phyloP scores from a whole-genome alignment of 2,329 filamentous ascomycete species.

The Gyromitra esculenta region DNA sequence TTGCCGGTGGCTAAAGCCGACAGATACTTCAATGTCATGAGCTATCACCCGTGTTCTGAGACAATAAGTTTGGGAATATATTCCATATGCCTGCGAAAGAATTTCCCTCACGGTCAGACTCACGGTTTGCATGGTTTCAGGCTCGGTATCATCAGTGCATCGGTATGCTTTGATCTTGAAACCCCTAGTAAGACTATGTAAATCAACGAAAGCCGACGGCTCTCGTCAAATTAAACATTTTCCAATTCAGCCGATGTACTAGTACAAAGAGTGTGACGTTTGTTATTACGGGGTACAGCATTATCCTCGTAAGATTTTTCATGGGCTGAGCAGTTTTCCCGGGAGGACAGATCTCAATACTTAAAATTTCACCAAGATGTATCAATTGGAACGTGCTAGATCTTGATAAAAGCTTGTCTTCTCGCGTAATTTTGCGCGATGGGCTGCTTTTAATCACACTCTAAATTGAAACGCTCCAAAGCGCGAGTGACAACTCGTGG shows the following conservation, averaged over 20 bases:
- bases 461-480: too few relatives aligned
- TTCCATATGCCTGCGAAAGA: background rate
- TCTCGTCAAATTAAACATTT: background rate
- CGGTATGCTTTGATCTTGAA: too few relatives aligned
- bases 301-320: background rate
- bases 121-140: background rate
- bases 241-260: background rate
- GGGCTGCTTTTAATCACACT: too few relatives aligned
- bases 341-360: background rate
- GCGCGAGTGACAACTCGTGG: background rate
- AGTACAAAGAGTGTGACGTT: background rate
- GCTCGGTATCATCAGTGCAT: background rate
- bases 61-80: background rate
- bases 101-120: background rate
- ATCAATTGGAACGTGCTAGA: background rate
- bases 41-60: constrained; percentile 18
- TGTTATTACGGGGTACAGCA: background rate
- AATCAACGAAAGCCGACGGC: too few relatives aligned
- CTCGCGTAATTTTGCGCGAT: background rate
- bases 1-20: constrained; percentile 30
- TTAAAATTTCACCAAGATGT: background rate
- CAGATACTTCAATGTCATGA: constrained; percentile 22
- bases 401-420: background rate
- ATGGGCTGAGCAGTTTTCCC: background rate
- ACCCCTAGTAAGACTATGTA: too few relatives aligned